Conservation (phyloP, 2,329 filamentous ascomycete species). For the Salinomyces thailandicus region DNA sequence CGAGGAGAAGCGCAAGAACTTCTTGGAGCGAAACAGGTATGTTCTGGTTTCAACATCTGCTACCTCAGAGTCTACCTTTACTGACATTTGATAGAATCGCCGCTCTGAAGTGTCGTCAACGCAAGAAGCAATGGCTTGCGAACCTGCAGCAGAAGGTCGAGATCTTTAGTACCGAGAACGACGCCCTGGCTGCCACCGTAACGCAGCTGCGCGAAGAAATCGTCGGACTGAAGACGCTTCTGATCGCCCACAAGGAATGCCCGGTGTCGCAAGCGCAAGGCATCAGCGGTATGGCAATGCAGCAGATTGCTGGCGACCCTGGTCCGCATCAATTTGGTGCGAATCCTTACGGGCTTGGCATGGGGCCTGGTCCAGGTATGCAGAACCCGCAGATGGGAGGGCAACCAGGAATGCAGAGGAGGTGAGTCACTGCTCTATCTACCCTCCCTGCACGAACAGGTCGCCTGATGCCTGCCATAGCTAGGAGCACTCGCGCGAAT, state of each 20-base stretch:
- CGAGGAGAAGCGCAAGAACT: conserved; percentile 97
- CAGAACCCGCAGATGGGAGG: conserved; percentile 13
- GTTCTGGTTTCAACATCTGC: conserved; percentile 23
- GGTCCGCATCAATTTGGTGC: conserved; percentile 26
- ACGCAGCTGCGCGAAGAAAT: conserved; percentile 82
- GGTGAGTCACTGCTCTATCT: too few relatives aligned
- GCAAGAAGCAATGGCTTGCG: conserved; percentile 97
- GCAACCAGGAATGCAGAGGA: conserved; percentile 23
- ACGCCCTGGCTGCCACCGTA: conserved; percentile 73
- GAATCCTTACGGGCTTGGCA: conserved; percentile 40
- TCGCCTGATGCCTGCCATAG: too few relatives aligned
- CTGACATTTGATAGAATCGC: conserved; percentile 58
- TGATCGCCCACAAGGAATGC: conserved; percentile 93
- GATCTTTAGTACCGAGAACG: conserved; percentile 83
- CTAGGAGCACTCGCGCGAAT: too few relatives aligned
- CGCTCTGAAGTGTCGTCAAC: conserved; percentile 89
- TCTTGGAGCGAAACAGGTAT: conserved; percentile 90
- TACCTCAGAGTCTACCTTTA: too few relatives aligned
- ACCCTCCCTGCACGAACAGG: too few relatives aligned
- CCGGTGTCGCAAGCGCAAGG: conserved; percentile 83
- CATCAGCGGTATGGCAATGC: conserved; percentile 43
- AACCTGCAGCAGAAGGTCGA: conserved; percentile 94
- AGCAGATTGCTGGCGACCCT: conserved; percentile 37
- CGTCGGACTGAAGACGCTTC: conserved; percentile 82
- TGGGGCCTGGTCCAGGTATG: conserved; percentile 25